A percentile compares a stretch with the other conserved stretches of the same genome.
These are phyloP conservation scores for Mortierella sp. DNA, from an alignment of 371 early-diverging fungal genomes.

Conservation along the genomic window DNA sequence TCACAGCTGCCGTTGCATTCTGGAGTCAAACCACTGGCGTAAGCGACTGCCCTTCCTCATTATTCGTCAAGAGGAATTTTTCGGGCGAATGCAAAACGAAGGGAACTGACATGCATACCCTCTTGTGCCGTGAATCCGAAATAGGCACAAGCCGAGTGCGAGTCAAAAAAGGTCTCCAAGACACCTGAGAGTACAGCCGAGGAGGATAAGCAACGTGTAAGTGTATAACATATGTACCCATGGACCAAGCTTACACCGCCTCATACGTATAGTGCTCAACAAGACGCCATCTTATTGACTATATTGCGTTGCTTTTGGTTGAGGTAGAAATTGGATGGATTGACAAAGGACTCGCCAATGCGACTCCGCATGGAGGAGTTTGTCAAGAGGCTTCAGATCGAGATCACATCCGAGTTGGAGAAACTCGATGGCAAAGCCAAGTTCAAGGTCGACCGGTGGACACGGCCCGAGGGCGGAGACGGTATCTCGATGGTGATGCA, in stretches of 20 bases:
- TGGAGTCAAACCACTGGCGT: neutral
- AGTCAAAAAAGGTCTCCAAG: neutral
- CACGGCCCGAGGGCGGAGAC: constrained; percentile 86
- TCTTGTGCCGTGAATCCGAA: neutral
- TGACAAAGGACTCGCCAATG: constrained; percentile 72
- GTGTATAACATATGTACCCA: neutral
- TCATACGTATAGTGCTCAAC: neutral
- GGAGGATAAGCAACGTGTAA: constrained; percentile 31
- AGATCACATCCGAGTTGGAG: constrained; percentile 70
- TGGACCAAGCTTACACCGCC: neutral
- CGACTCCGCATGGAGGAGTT: constrained; percentile 86
- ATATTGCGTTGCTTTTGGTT: neutral
- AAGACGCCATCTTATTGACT: neutral
- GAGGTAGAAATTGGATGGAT: constrained; percentile 40
- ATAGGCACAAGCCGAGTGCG: constrained; percentile 11
- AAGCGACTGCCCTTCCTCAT: neutral
- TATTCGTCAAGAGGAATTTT: no score
- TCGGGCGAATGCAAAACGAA: neutral
- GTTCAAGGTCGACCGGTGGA: constrained; percentile 86
- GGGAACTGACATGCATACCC: neutral
- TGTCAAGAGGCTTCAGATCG: constrained; percentile 82
- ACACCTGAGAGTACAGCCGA: constrained; percentile 7
- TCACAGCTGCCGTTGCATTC: constrained; percentile 10
- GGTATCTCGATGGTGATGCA: constrained; percentile 95
- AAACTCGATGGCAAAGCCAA: constrained; percentile 73